These are phyloP conservation scores for Pseudohalonectria lignicola DNA, from an alignment of 2,329 filamentous ascomycete species.

Conservation along the genomic window DNA sequence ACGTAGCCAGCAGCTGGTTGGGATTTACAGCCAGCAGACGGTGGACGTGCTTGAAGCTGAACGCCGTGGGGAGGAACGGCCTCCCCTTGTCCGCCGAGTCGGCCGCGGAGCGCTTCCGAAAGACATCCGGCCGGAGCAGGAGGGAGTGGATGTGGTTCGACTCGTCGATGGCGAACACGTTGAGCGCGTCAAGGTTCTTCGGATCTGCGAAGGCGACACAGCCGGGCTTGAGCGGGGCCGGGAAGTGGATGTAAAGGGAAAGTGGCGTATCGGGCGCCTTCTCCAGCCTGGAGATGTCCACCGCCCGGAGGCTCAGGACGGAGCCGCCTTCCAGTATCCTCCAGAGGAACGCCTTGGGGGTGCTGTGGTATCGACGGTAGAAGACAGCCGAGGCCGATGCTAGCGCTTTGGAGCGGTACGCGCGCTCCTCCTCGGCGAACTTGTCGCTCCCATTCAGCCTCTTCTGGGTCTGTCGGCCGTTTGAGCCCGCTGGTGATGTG, in stretches of 20 bases:
- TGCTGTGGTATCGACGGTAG: conserved; percentile 64
- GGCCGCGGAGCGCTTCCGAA: conserved; percentile 56
- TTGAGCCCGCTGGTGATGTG: conserved; percentile 25
- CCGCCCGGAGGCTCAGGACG: conserved; percentile 70
- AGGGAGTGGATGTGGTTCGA: conserved; percentile 75
- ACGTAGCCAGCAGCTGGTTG: conserved; percentile 66
- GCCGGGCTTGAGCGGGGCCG: conserved; percentile 58
- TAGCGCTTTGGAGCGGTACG: conserved; percentile 62
- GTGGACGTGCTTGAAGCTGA: conserved; percentile 71
- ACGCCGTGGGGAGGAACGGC: conserved; percentile 58
- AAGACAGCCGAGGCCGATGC: conserved; percentile 74
- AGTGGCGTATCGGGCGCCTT: conserved; percentile 59
- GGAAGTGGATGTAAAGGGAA: conserved; percentile 68
- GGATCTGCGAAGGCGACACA: conserved; percentile 79
- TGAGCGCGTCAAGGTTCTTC: conserved; percentile 65
- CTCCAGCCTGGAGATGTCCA: conserved; percentile 66
- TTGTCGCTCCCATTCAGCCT: conserved; percentile 22
- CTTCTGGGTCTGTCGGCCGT: conserved; percentile 31
- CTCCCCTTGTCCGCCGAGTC: conserved; percentile 70
- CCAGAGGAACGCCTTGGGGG: conserved; percentile 85
- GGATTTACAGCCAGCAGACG: conserved; percentile 65
- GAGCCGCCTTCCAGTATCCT: conserved; percentile 71
- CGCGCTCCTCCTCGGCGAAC: conserved; percentile 54
- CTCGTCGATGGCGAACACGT: conserved; percentile 69
- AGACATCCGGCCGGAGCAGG: conserved; percentile 71